Percentiles rank a stretch among this genome's conserved stretches.
phyloP scores from a whole-genome alignment of 108 stramenopile genomes.

The Skeletonema menzelii region DNA sequence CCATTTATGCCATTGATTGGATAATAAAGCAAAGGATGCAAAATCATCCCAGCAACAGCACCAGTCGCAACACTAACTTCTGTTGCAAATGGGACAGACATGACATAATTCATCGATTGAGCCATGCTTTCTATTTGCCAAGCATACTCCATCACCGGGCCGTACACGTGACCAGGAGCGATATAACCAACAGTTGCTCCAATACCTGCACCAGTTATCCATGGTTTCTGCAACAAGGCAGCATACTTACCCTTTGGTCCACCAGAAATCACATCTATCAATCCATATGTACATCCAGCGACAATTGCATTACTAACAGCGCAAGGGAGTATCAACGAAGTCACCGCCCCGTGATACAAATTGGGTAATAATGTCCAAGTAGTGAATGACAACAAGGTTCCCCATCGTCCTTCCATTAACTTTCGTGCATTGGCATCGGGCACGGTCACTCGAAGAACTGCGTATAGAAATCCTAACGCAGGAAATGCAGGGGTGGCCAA shows the following conservation, averaged over 20 bases:
- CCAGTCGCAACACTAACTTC: slow-evolving; percentile 47
- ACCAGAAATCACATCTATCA: slow-evolving; percentile 24
- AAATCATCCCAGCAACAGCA: slow-evolving; percentile 37
- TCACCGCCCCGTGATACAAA: slow-evolving; percentile 31
- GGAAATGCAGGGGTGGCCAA: slow-evolving; percentile 53
- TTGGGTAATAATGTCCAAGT: slow-evolving; percentile 41
- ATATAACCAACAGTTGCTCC: slow-evolving; percentile 47
- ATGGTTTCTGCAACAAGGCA: slow-evolving; percentile 20
- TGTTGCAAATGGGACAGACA: slow-evolving; percentile 36
- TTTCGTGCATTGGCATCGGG: slow-evolving; percentile 34
- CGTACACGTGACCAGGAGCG: slow-evolving; percentile 40
- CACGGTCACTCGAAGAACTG: slow-evolving; percentile 21
- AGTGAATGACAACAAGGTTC: slow-evolving; percentile 37
- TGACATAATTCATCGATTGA: slow-evolving; percentile 15
- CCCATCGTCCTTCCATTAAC: slow-evolving; percentile 47
- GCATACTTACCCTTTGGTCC: not conserved
- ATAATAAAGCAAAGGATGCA: slow-evolving; percentile 52
- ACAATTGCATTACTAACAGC: slow-evolving; percentile 46
- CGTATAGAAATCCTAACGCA: slow-evolving; percentile 44
- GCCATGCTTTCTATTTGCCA: slow-evolving; percentile 46
- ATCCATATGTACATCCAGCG: slow-evolving; percentile 33
- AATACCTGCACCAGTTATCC: slow-evolving; percentile 40
- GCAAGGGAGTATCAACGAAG: slow-evolving; percentile 46
- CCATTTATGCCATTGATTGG: slow-evolving; percentile 46
- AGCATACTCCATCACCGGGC: slow-evolving; percentile 30